Conservation (phyloP, 164 flowering plant species). For the Dillenia suffruticosa region DNA sequence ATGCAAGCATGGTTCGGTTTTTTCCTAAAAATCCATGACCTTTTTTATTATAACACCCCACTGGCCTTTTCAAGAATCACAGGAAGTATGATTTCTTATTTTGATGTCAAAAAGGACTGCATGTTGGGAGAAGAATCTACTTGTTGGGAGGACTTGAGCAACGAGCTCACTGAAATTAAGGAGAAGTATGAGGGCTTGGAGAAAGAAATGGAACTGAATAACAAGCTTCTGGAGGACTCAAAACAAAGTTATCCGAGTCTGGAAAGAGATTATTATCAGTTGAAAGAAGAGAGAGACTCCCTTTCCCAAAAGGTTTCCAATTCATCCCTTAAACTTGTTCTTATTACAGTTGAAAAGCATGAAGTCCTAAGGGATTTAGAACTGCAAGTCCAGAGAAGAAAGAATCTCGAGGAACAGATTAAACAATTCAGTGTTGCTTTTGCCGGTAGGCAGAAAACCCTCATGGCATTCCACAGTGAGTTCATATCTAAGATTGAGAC, state of each 20-base stretch:
- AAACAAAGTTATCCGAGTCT: constrained; percentile 44
- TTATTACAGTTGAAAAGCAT: constrained; percentile 43
- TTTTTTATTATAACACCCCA: no score
- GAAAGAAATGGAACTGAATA: constrained; percentile 33
- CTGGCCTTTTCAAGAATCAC: no score
- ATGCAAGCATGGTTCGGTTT: no score
- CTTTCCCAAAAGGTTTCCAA: constrained; percentile 34
- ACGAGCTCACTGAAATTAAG: constrained; percentile 43
- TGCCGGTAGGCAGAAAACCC: constrained; percentile 47
- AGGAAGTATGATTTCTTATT: no score
- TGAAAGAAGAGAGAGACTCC: constrained; percentile 59
- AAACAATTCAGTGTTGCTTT: constrained; percentile 56
- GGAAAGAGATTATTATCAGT: constrained; percentile 49
- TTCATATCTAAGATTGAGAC: constrained; percentile 51
- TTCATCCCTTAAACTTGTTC: constrained; percentile 40
- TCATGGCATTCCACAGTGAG: constrained; percentile 51
- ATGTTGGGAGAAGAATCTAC: constrained; percentile 36
- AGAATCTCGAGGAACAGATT: constrained; percentile 56
- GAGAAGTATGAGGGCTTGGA: constrained; percentile 45
- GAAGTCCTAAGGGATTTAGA: constrained; percentile 41
- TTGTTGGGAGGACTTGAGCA: constrained; percentile 38
- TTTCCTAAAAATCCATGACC: no score
- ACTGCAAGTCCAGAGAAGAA: constrained; percentile 46
- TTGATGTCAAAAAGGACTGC: constrained; percentile 43
- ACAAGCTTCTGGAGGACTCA: constrained; percentile 45